Evolutionary conservation across 495 filamentous ascomycete genomes (phyloP).

Genomic region (Aspergillus funiculosus): DNA sequence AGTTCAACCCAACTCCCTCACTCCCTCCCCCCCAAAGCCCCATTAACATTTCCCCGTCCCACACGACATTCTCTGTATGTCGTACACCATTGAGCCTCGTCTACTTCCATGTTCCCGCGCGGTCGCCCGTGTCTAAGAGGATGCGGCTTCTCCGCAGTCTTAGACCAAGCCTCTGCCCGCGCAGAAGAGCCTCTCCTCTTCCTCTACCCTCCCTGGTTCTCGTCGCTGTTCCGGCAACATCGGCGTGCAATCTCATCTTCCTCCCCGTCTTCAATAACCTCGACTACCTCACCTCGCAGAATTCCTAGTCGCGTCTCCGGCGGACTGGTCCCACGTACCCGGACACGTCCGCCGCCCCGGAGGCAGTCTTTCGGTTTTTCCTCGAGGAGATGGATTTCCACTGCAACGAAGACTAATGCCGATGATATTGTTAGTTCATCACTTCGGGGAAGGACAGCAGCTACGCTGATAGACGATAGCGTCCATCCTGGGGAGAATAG

Average conservation of each 20-base stretch:
- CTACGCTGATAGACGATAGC: too few relatives aligned
- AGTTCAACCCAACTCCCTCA: too few relatives aligned
- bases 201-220: slow-evolving; percentile 43
- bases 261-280: slow-evolving; percentile 12
- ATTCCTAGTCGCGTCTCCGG: background rate
- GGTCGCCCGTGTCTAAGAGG: slow-evolving; percentile 39
- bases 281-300: background rate
- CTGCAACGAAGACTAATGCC: background rate
- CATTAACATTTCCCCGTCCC: slow-evolving; percentile 1
- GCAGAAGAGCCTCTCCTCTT: slow-evolving; percentile 40
- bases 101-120: slow-evolving; percentile 36
- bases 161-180: slow-evolving; percentile 34
- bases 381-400: slow-evolving; percentile 28
- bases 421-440: too few relatives aligned
- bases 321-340: background rate
- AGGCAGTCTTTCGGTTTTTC: slow-evolving; percentile 18
- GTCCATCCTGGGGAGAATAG: too few relatives aligned
- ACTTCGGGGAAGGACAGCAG: too few relatives aligned
- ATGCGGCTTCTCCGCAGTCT: slow-evolving; percentile 32
- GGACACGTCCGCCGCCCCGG: background rate
- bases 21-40: too few relatives aligned
- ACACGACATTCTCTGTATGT: slow-evolving; percentile 2
- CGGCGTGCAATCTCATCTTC: slow-evolving; percentile 18
- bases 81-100: slow-evolving; percentile 4
- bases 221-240: slow-evolving; percentile 20